Conservation (phyloP, 805 yeast genomes). For the Monosporozyma aquatica region DNA sequence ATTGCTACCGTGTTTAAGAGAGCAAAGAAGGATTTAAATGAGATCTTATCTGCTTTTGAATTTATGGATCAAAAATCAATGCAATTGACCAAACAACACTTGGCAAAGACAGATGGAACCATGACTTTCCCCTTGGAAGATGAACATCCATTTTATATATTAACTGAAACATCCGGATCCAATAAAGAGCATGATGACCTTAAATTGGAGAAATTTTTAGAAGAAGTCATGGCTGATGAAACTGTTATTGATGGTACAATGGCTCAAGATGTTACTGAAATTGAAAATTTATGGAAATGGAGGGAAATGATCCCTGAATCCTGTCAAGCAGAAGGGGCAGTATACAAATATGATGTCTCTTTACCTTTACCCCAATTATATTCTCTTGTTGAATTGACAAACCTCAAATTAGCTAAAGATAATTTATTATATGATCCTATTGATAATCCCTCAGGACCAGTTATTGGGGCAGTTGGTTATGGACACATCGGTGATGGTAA, state of each 20-base stretch:
- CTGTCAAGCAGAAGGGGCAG: constrained; percentile 78
- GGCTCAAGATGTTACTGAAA: constrained; percentile 90
- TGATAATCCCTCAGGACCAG: constrained; percentile 25
- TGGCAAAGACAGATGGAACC: constrained; percentile 30
- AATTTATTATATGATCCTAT: constrained; percentile 48
- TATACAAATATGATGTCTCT: constrained; percentile 93
- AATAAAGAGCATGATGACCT: constrained; percentile 88
- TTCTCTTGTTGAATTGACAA: constrained; percentile 72
- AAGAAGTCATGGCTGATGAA: constrained; percentile 74
- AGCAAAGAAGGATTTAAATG: constrained; percentile 72
- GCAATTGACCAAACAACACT: constrained; percentile 50
- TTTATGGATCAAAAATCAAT: constrained; percentile 78
- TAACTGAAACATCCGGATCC: constrained; percentile 95
- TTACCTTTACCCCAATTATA: constrained; percentile 77
- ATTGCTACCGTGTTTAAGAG: constrained; percentile 73
- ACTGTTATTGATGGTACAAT: constrained; percentile 87
- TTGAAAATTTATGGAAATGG: constrained; percentile 84
- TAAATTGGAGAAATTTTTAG: constrained; percentile 78
- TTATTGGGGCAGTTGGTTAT: constrained; percentile 83
- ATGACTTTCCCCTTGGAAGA: constrained; percentile 69
- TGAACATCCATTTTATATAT: constrained; percentile 77
- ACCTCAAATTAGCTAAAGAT: constrained; percentile 45
- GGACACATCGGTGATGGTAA: constrained; percentile 99
- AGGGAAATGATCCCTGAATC: constrained; percentile 93
- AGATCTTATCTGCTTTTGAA: constrained; percentile 86